Evolutionary conservation across 768 basidiomycete genomes (phyloP), one percentile per base, ranked within the genome.

Genomic region (Filobasidium floriforme): DNA sequence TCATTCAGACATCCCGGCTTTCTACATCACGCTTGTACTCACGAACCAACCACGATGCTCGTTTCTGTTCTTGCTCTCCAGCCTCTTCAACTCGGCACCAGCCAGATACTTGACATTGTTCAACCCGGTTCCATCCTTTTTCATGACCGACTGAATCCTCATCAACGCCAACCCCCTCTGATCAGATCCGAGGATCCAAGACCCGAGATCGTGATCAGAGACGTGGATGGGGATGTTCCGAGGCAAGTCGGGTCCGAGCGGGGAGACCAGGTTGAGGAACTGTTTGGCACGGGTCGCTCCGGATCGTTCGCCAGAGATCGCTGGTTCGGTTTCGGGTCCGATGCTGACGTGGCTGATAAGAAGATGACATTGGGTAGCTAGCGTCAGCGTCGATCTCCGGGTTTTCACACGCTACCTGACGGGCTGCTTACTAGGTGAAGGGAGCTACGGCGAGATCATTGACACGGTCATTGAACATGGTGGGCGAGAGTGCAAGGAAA

Each of bases 401-500:
- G 49, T 19, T 19, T 12, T 12, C 4, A 51, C 3, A 26, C 19
- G 49, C 24, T 26, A 12, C 4, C 7, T 3, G 32, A 9, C 4
- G 49, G 7, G 49, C 4, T 32, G 57, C 72, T 69, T 49, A 74
- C 74, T 73, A 74, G 37, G 73, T 72, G 63, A 73, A 70, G 22
- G 66, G 61, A 11, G 69, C 68, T 43, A 55, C 66, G 28, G 62
- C 67, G 18, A 74, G 61, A 4, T 59, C 69, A 18, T 70, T 51
- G 18, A 68, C 75, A 22, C 76, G 66, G 15, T 70, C 63, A 24
- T 66, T 64, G 64, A 77, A 73, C 32, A 69, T 61, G 62, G 81
- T 82, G 0, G 88, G 87, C 4, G 84, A 82, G 24, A 96, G 73
- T 7, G 83, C 79, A 85, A 88, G 90, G 78, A 91, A 97, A 0